Base-by-base conservation (phyloP, 75 land plant genomes). In the Ceratopteris richardii region DNA sequence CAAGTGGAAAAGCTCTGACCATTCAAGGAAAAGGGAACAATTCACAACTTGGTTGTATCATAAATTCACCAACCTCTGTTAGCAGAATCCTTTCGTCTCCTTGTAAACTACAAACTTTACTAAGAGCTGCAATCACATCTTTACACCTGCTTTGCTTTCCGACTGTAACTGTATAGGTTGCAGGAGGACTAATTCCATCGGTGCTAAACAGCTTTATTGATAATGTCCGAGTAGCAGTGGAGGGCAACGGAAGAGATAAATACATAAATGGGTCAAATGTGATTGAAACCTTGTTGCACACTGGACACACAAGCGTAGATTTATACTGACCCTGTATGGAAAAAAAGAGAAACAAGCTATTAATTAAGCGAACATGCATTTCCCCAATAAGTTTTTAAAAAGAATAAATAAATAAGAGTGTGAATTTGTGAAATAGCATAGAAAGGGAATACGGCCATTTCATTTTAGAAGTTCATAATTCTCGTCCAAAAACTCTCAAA, bases 261-360 rank as follows among this genome's bases (percentile, higher is more conserved):
- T 86, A 86, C 90, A 86, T 86, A 59, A 86, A 86, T 17, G 90
- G 90, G 39, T 86, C 90, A 70, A 86, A 86, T 17, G 86, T 86
- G n/a, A 86, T 77, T 33, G 90, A 86, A 28, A 86, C 77, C 59
- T 86, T 82, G 42, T 56, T 44, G 41, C 90, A 86, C 54, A 57
- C 76, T 58, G 90, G 90, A 59, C 90, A 86, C 25, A 86, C 86
- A 71, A 86, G 56, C 1, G 90, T 86, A 18, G 90, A 86, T 47
- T 86, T 86, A 64, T 86, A 86, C 64, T 86, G 90, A 31, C 90
- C 90, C 90, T 86, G 78, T 26, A 52, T 44, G 51, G 14, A 44
- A 58, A 21, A 61, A 37, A n/a, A 46, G 7, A 33, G 37, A 33
- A 9, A 4, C 37, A 9, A 33, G 3, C 9, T 9, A 33, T 9